Conservation (phyloP, 106 monocot genomes). For the Cymbidium sinense region DNA sequence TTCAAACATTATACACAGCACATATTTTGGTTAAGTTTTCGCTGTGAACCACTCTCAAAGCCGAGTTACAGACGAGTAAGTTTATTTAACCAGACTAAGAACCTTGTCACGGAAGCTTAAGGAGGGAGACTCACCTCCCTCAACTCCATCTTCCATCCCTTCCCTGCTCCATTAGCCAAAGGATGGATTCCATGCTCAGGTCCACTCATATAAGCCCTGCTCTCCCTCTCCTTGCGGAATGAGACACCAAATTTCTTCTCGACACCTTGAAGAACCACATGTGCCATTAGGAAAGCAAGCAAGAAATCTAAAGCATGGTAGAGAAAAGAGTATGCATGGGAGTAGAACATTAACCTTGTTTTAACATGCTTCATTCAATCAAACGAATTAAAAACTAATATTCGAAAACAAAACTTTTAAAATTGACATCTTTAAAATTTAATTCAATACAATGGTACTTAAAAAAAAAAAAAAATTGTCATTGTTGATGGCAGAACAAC, state of each 20-base stretch:
- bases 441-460: too few species aligned
- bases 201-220: slow-evolving; percentile 54
- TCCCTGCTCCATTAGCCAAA: slow-evolving; percentile 73
- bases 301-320: not conserved
- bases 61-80: not conserved
- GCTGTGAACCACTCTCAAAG: too few species aligned
- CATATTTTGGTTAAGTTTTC: too few species aligned
- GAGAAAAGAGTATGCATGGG: not conserved
- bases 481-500: too few species aligned
- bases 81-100: slow-evolving; percentile 28
- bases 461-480: too few species aligned
- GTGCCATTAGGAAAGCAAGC: not conserved
- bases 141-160: slow-evolving; percentile 51
- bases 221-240: slow-evolving; percentile 55
- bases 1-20: too few species aligned
- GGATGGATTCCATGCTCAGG: slow-evolving; percentile 88
- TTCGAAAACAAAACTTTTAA: too few species aligned
- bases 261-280: slow-evolving; percentile 25
- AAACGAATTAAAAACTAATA: too few species aligned
- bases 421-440: too few species aligned
- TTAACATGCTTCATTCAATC: too few species aligned
- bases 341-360: too few species aligned
- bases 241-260: slow-evolving; percentile 55
- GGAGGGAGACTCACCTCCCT: slow-evolving; percentile 50
- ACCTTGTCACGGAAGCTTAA: slow-evolving; percentile 21